These are phyloP conservation scores for Aristolochia californica DNA, from an alignment of 164 flowering plant species.

Conservation along the genomic window DNA sequence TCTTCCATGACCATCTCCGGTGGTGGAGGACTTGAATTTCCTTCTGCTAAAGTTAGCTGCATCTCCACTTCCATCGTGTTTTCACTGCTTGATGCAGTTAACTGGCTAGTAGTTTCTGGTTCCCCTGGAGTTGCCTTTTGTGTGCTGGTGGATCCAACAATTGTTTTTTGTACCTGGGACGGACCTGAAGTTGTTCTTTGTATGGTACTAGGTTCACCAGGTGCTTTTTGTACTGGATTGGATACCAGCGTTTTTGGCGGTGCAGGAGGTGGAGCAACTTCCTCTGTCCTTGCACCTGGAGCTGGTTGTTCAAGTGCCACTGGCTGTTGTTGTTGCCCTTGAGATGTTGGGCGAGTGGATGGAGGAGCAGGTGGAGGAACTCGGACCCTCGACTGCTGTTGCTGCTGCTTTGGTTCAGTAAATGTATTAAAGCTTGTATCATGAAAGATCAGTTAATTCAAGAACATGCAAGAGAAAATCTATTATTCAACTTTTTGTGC, in stretches of 20 bases:
- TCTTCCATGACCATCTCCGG: slow-evolving; percentile 57
- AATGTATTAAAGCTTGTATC: background rate
- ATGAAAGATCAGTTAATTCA: background rate
- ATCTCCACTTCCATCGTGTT: slow-evolving; percentile 27
- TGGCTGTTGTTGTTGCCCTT: slow-evolving; percentile 26
- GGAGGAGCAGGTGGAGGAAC: slow-evolving; percentile 26
- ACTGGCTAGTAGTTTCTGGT: slow-evolving; percentile 12
- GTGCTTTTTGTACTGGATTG: slow-evolving; percentile 10
- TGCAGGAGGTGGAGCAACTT: slow-evolving; percentile 12
- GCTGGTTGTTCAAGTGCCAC: slow-evolving; percentile 35
- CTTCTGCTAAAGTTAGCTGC: slow-evolving; percentile 23
- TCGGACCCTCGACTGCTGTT: slow-evolving; percentile 29
- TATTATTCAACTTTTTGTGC: too few species aligned
- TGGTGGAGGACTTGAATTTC: slow-evolving; percentile 23
- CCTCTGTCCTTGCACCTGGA: slow-evolving; percentile 12
- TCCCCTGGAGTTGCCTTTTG: slow-evolving; percentile 18
- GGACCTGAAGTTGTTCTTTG: slow-evolving; percentile 15
- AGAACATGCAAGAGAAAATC: too few species aligned
- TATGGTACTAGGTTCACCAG: too few species aligned
- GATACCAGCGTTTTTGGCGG: background rate
- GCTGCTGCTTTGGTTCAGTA: slow-evolving; percentile 29
- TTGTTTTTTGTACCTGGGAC: slow-evolving; percentile 18
- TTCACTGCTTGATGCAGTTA: slow-evolving; percentile 16
- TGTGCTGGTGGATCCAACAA: slow-evolving; percentile 10
- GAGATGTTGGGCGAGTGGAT: slow-evolving; percentile 25